Evolutionary conservation across 2,329 filamentous ascomycete genomes (phyloP), one percentile per base, ranked within the genome.

Genomic region (Mycosphaerella arachidis): DNA sequence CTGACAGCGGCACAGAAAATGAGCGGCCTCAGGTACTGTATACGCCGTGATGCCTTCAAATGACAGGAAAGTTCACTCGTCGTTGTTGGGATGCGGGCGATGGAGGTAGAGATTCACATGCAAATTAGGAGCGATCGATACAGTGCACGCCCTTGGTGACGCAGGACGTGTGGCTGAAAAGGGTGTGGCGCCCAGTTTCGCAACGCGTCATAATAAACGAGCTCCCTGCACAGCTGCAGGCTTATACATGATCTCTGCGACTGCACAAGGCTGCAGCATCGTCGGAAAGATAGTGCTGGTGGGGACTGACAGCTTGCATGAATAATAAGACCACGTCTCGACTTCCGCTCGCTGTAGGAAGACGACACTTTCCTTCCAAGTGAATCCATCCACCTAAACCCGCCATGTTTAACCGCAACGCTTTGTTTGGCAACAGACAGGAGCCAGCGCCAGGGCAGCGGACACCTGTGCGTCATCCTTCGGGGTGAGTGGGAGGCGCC

Each of bases 381-480:
- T 37, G 5, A 37, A 10, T 37, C 35, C 16, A 16, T 13, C 16
- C 35, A 37, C 4, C 12, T 16, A 12, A 37, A 37, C 3, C 10
- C 35, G 12, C 45, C 57, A 85, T 85, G 83, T 85, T 85, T 71
- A 84, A 83, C 70, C 80, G 82, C 63, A 79, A 79, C 69, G 80
- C 81, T 60, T 70, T 80, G n/a, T 72, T 72, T 48, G 70, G 70
- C 35, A 62, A 62, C 35, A 61, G 70, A 57, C 67, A 70, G 55
- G 75, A 76, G 45, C 76, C 77, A 7, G 67, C 77, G 8, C 74
- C 77, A 27, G 78, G 74, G 54, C 66, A 70, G 40, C 72, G 76
- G 59, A 66, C 63, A 35, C 63, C 67, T 24, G 62, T 66, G 6
- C 62, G 61, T 48, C 65, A 64, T 50, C 55, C 58, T 48, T 58